Evolutionary conservation across 805 yeast genomes (phyloP).

Genomic region (Wickerhamomyces chambardii): DNA sequence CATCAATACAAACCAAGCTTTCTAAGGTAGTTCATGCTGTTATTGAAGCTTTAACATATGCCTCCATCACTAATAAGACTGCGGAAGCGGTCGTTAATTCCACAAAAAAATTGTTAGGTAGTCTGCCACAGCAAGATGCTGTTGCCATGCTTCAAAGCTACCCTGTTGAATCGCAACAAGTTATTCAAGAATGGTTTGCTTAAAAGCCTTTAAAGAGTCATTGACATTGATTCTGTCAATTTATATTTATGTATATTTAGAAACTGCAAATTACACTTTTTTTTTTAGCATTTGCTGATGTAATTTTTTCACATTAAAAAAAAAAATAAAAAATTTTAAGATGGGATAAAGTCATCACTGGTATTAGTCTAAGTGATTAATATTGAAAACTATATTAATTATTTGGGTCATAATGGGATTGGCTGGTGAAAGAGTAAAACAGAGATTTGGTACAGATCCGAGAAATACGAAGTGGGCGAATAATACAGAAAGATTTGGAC

Average conservation of each 20-base stretch:
- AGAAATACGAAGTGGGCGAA: constrained; percentile 93
- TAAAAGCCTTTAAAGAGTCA: constrained; percentile 2
- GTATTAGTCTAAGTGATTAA: no score
- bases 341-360: no score
- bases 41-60: constrained; percentile 64
- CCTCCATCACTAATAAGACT: constrained; percentile 59
- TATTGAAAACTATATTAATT: no score
- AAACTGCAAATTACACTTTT: no score
- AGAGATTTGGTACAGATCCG: constrained; percentile 87
- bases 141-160: constrained; percentile 53
- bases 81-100: constrained; percentile 57
- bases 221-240: no score
- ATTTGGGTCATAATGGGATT: no score
- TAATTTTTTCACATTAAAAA: no score
- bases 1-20: constrained; percentile 41
- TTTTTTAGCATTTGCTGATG: no score
- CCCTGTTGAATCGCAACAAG: constrained; percentile 50
- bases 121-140: constrained; percentile 64
- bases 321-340: no score
- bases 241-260: no score
- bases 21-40: constrained; percentile 61
- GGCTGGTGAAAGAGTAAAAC: constrained; percentile 74
- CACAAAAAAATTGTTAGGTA: constrained; percentile 53
- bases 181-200: constrained; percentile 51
- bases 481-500: constrained; percentile 79